Percentiles rank a stretch among this genome's conserved stretches.
These are phyloP conservation scores for Penicilliopsis zonata DNA, from an alignment of 495 filamentous ascomycete genomes.

Conservation along the genomic window DNA sequence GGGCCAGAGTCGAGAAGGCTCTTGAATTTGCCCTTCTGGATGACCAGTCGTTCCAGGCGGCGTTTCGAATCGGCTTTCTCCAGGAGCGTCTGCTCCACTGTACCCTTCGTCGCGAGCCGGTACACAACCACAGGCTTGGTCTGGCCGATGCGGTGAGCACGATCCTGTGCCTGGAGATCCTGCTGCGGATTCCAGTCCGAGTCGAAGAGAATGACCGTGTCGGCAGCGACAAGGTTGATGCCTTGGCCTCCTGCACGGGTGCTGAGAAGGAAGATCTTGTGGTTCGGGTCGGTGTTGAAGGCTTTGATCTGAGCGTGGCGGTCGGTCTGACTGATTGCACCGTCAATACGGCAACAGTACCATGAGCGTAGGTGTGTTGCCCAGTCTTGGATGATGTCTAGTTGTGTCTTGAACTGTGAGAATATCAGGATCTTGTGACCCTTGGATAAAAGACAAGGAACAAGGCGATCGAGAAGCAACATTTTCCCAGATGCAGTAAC, in stretches of 20 bases:
- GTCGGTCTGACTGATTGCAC: conserved; percentile 67
- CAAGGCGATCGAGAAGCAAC: conserved; percentile 78
- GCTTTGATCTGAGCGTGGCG: conserved; percentile 71
- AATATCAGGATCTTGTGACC: conserved; percentile 92
- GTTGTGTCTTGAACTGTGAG: conserved; percentile 88
- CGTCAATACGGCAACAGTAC: conserved; percentile 85
- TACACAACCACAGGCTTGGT: conserved; percentile 89
- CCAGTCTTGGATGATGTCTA: conserved; percentile 86
- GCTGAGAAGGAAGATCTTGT: conserved; percentile 74
- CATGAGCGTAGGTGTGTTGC: conserved; percentile 57
- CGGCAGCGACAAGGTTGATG: conserved; percentile 71
- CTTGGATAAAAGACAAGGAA: conserved; percentile 60
- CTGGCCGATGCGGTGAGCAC: conserved; percentile 90
- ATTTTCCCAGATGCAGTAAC: conserved; percentile 88
- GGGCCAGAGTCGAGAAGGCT: conserved; percentile 33
- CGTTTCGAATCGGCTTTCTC: conserved; percentile 87
- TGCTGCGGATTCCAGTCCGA: conserved; percentile 97
- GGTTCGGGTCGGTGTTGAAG: conserved; percentile 64
- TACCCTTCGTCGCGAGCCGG: conserved; percentile 84
- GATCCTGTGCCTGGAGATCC: conserved; percentile 91
- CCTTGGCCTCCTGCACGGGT: conserved; percentile 91
- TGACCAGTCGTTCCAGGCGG: conserved; percentile 87
- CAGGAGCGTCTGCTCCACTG: conserved; percentile 81
- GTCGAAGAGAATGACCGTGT: conserved; percentile 66
- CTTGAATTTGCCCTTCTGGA: conserved; percentile 75